Conservation (phyloP, 164 flowering plant species). For the Nymphaea thermarum region DNA sequence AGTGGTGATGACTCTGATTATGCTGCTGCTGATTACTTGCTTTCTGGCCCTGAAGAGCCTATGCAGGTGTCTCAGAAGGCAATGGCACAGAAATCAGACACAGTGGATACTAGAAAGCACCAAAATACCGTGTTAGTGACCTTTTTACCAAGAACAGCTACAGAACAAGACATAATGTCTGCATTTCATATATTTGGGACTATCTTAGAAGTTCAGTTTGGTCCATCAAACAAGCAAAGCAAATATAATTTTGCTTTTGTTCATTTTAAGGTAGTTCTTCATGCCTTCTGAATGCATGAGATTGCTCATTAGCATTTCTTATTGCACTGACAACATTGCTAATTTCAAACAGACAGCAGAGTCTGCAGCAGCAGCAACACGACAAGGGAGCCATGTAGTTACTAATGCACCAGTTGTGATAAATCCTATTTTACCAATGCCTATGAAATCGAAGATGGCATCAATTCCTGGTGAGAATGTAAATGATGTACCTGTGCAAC, state of each 20-base stretch:
- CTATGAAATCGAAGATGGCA: constrained; percentile 4
- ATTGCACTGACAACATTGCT: too few species aligned
- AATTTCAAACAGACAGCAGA: too few species aligned
- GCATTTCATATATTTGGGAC: constrained; percentile 18
- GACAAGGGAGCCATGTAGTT: constrained; percentile 11
- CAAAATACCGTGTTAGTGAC: constrained; percentile 17
- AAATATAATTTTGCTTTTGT: constrained; percentile 19
- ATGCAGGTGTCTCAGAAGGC: too few species aligned
- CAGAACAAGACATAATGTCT: neutral
- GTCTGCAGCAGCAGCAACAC: constrained; percentile 7
- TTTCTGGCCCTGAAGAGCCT: too few species aligned
- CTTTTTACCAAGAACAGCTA: constrained; percentile 12
- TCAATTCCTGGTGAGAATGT: constrained; percentile 18
- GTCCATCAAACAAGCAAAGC: constrained; percentile 1
- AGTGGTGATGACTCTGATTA: constrained; percentile 3
- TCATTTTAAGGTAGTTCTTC: constrained; percentile 23
- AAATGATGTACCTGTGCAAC: constrained; percentile 21
- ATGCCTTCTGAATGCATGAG: neutral
- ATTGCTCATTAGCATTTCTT: too few species aligned
- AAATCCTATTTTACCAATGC: constrained; percentile 11
- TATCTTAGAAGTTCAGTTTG: constrained; percentile 3
- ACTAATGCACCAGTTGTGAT: constrained; percentile 4
- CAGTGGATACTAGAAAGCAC: constrained; percentile 3
- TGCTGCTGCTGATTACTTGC: constrained; percentile 3
- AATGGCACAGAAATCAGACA: too few species aligned